Evolutionary conservation across 768 basidiomycete species (phyloP).

Genomic region (Serpula lacrymans): DNA sequence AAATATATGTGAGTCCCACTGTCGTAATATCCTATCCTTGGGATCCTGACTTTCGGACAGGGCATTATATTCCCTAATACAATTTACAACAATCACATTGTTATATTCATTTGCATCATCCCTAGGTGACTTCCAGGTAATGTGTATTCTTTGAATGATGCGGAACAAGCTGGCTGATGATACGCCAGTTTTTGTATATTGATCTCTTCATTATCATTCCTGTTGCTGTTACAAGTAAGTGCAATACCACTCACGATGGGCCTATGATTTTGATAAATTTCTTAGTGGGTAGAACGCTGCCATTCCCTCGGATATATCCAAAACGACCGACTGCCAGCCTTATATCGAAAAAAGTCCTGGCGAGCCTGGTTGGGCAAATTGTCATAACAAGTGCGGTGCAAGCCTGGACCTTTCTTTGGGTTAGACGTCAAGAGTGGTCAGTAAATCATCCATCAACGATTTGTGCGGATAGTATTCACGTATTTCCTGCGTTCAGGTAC

Average conservation of each 20-base stretch:
- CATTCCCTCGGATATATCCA: constrained; percentile 80
- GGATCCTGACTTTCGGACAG: constrained; percentile 38
- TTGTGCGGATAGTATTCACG: constrained; percentile 2
- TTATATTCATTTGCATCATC: constrained; percentile 96
- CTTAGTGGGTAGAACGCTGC: constrained; percentile 91
- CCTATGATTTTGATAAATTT: constrained; percentile 7
- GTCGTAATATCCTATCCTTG: neutral
- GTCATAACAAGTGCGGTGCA: constrained; percentile 80
- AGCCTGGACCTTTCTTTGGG: constrained; percentile 87
- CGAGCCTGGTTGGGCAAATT: constrained; percentile 92
- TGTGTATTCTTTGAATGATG: constrained; percentile 10
- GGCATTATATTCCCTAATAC: constrained; percentile 97
- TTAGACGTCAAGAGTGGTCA: constrained; percentile 81
- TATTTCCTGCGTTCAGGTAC: constrained; percentile 54
- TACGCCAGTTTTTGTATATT: constrained; percentile 84
- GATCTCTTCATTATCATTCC: constrained; percentile 98
- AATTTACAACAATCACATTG: constrained; percentile 96
- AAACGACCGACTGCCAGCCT: constrained; percentile 94
- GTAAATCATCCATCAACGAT: constrained; percentile 1
- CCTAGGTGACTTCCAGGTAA: constrained; percentile 92
- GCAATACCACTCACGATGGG: neutral
- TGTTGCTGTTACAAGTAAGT: constrained; percentile 91
- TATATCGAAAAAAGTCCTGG: constrained; percentile 91
- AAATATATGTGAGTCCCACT: constrained; percentile 88
- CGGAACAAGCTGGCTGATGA: constrained; percentile 6